Evolutionary conservation across 352 stramenopile genomes (phyloP).

Genomic region (Globisporangium uncinulatum): DNA sequence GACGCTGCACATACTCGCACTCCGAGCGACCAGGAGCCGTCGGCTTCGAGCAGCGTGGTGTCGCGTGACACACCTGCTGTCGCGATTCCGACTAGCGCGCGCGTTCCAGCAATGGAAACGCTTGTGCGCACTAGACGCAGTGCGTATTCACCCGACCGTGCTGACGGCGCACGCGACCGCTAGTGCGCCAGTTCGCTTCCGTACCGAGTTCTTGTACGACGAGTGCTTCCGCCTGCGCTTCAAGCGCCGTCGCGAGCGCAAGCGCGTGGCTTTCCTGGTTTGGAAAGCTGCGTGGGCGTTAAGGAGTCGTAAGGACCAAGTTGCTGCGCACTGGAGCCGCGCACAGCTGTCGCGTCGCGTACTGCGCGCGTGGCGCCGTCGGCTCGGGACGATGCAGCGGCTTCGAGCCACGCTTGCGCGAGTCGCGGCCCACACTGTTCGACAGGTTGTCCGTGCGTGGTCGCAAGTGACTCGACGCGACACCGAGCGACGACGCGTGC

Average conservation of each 20-base stretch:
- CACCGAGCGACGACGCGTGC: not conserved
- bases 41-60: not conserved
- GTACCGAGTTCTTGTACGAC: conserved; percentile 14
- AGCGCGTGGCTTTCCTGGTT: conserved; percentile 19
- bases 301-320: conserved; percentile 7
- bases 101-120: conserved; percentile 3
- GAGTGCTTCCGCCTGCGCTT: conserved; percentile 14
- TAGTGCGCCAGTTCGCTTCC: not conserved
- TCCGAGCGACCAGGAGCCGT: conserved; percentile 2
- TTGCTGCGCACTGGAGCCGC: conserved; percentile 11
- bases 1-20: conserved; percentile 14
- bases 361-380: conserved; percentile 13
- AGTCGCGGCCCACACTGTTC: not conserved
- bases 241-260: conserved; percentile 5
- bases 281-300: conserved; percentile 24
- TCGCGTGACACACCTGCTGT: not conserved
- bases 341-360: conserved; percentile 14
- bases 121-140: not conserved
- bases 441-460: conserved; percentile 10
- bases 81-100: not conserved
- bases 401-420: not conserved
- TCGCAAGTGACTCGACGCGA: not conserved
- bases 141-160: not conserved
- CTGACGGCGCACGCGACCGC: conserved; percentile 9
- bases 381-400: not conserved